These are phyloP conservation scores for Beauveria pseudobassiana DNA, from an alignment of 2,329 filamentous ascomycete species.

Conservation along the genomic window DNA sequence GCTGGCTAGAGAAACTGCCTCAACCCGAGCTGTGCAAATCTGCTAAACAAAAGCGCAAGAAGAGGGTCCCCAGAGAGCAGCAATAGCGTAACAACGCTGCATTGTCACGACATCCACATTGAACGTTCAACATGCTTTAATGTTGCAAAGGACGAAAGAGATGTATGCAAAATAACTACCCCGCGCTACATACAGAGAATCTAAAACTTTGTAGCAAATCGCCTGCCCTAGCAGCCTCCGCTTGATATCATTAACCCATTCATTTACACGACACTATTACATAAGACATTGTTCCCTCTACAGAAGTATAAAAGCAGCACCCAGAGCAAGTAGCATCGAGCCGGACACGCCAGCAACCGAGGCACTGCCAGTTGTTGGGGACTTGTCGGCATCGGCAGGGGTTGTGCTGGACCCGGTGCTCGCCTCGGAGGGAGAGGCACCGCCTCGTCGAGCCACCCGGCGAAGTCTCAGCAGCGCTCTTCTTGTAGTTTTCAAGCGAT, in stretches of 20 bases:
- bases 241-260: constrained; percentile 5
- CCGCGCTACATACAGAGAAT: not conserved
- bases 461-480: constrained; percentile 24
- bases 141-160: not conserved
- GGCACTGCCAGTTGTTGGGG: constrained; percentile 17
- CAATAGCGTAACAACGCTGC: not conserved
- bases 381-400: not conserved
- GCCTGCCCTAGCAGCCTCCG: not conserved
- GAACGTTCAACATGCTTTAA: not conserved
- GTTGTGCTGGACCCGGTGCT: constrained; percentile 8
- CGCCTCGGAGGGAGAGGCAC: constrained; percentile 15
- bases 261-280: not conserved
- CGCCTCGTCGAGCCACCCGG: constrained; percentile 13
- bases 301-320: constrained; percentile 35
- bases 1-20: constrained; percentile 55
- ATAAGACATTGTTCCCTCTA: constrained; percentile 13
- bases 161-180: not conserved
- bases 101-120: not conserved
- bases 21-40: constrained; percentile 60
- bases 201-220: not conserved
- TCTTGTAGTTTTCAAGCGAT: constrained; percentile 43
- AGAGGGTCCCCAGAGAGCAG: constrained; percentile 27
- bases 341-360: constrained; percentile 28
- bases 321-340: constrained; percentile 36
- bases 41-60: constrained; percentile 52